These are phyloP conservation scores for Drechslerella dactyloides DNA, from an alignment of 2,329 filamentous ascomycete species.

Conservation along the genomic window DNA sequence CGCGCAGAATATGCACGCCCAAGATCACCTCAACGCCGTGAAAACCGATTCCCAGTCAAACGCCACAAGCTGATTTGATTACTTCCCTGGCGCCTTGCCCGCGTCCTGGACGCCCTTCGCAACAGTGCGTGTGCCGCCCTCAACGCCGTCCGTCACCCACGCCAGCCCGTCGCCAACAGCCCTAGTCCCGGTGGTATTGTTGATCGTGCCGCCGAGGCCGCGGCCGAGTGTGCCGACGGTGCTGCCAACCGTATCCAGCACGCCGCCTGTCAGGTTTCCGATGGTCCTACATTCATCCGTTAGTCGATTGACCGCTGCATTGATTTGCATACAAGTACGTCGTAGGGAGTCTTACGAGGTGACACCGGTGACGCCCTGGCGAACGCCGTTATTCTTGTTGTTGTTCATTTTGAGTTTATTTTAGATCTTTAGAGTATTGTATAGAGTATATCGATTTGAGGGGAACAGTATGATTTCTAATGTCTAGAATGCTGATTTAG, in stretches of 20 bases:
- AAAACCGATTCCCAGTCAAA: neutral
- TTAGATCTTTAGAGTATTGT: neutral
- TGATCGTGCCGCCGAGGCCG: conserved; percentile 44
- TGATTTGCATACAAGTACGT: neutral
- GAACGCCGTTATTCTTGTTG: conserved; percentile 40
- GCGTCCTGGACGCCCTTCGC: conserved; percentile 34
- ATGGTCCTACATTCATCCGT: conserved; percentile 19
- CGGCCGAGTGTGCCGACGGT: conserved; percentile 45
- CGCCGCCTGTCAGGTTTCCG: conserved; percentile 31
- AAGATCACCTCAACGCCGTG: too few relatives aligned
- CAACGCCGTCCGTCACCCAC: conserved; percentile 31
- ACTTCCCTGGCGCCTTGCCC: conserved; percentile 41
- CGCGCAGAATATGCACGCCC: too few relatives aligned
- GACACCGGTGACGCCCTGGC: conserved; percentile 42
- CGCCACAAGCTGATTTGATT: neutral
- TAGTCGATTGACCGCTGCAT: conserved; percentile 1
- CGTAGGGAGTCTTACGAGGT: conserved; percentile 28
- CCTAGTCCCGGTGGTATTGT: conserved; percentile 40
- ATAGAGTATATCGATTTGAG: neutral
- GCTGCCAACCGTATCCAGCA: conserved; percentile 36
- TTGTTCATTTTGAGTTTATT: conserved; percentile 24
- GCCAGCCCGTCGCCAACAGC: conserved; percentile 32
- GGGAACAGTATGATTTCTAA: neutral
- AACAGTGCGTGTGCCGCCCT: conserved; percentile 22
- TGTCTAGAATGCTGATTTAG: neutral